A percentile compares a stretch with the other conserved stretches of the same genome.
phyloP scores from a whole-genome alignment of 108 stramenopile genomes.

The Cyclotella distinguenda region DNA sequence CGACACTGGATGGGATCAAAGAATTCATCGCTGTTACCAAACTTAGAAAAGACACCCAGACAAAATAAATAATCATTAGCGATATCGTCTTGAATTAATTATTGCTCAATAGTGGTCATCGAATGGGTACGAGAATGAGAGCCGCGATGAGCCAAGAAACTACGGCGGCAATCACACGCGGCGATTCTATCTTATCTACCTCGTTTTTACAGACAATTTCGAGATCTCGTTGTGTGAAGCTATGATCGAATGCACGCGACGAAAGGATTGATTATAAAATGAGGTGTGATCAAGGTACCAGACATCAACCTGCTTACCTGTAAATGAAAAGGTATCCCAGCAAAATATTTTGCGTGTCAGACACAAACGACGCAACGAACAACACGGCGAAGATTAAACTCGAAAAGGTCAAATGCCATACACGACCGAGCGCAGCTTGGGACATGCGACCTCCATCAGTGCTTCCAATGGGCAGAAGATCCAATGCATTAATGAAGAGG shows the following conservation, averaged over 20 bases:
- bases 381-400: constrained; percentile 51
- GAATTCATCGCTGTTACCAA: neutral
- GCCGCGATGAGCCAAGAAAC: constrained; percentile 53
- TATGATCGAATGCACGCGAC: too few species aligned
- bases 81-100: too few species aligned
- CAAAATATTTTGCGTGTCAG: constrained; percentile 32
- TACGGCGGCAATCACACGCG: constrained; percentile 48
- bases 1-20: constrained; percentile 17
- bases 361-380: constrained; percentile 42
- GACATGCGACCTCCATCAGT: constrained; percentile 78
- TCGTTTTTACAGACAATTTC: constrained; percentile 60
- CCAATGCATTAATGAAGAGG: constrained; percentile 67
- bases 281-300: too few species aligned
- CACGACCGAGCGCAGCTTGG: constrained; percentile 61
- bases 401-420: constrained; percentile 55
- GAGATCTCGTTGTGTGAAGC: constrained; percentile 49
- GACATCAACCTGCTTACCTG: too few species aligned
- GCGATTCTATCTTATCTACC: constrained; percentile 35
- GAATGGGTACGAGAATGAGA: constrained; percentile 46
- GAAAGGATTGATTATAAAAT: too few species aligned
- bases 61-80: too few species aligned
- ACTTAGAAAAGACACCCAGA: neutral
- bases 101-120: too few species aligned
- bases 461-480: constrained; percentile 70
- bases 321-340: constrained; percentile 43